These are phyloP conservation scores for Pyricularia sp. DNA, from an alignment of 2,329 filamentous ascomycete species.

Conservation along the genomic window DNA sequence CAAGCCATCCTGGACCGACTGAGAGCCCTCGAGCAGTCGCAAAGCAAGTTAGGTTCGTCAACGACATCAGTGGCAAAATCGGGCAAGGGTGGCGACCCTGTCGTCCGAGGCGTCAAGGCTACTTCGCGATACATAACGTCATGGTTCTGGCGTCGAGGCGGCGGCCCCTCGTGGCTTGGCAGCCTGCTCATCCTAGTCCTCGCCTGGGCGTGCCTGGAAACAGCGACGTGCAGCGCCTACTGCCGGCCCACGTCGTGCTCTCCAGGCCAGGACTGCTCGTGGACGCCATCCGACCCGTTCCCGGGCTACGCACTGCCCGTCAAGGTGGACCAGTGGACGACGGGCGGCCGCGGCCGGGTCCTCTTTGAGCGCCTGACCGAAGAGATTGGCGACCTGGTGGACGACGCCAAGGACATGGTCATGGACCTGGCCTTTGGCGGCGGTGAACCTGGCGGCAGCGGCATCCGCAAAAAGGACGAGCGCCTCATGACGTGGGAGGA, in stretches of 20 bases:
- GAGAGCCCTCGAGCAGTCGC: not conserved
- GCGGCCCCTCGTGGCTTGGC: constrained; percentile 36
- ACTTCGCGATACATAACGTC: constrained; percentile 26
- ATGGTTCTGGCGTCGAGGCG: constrained; percentile 26
- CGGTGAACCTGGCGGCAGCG: constrained; percentile 17
- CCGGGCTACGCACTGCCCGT: constrained; percentile 48
- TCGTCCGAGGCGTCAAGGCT: not conserved
- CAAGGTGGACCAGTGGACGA: constrained; percentile 49
- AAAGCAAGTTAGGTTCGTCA: not conserved
- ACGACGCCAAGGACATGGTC: constrained; percentile 33
- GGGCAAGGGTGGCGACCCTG: not conserved
- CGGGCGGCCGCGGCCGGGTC: constrained; percentile 34
- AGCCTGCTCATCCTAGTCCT: constrained; percentile 27
- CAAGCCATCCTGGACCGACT: not conserved
- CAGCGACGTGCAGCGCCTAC: constrained; percentile 37
- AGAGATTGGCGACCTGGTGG: constrained; percentile 31
- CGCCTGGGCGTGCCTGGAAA: constrained; percentile 43
- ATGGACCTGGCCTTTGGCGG: constrained; percentile 9
- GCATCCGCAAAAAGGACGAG: constrained; percentile 30
- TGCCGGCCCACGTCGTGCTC: constrained; percentile 41
- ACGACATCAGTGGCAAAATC: not conserved
- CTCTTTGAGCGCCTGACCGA: constrained; percentile 24
- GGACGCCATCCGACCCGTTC: constrained; percentile 43
- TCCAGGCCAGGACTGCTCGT: constrained; percentile 31
- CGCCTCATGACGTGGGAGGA: constrained; percentile 30